These are phyloP conservation scores for Aaosphaeria arxii DNA, from an alignment of 2,329 filamentous ascomycete species.

Conservation along the genomic window DNA sequence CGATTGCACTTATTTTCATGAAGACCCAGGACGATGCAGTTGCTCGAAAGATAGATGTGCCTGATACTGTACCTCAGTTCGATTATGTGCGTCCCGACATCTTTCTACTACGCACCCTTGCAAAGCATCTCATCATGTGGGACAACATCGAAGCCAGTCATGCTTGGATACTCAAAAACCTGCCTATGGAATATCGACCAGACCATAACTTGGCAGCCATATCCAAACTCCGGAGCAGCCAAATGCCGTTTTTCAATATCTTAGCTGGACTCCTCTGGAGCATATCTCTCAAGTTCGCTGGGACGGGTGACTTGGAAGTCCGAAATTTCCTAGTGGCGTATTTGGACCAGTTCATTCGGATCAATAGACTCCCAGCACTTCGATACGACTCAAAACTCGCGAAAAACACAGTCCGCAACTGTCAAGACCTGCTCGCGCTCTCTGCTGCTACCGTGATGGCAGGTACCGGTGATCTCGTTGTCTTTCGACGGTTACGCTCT, in stretches of 20 bases:
- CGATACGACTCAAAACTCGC: conserved; percentile 83
- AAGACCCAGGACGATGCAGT: conserved; percentile 87
- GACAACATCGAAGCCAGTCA: conserved; percentile 70
- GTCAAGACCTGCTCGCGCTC: conserved; percentile 82
- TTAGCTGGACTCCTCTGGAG: conserved; percentile 82
- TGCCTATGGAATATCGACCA: conserved; percentile 67
- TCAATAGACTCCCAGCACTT: conserved; percentile 61
- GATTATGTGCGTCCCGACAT: conserved; percentile 95
- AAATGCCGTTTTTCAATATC: conserved; percentile 92
- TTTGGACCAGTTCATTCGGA: conserved; percentile 80
- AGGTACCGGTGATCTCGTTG: conserved; percentile 82
- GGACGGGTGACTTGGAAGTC: conserved; percentile 58
- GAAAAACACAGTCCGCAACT: conserved; percentile 80
- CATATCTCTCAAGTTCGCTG: conserved; percentile 45
- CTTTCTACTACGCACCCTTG: conserved; percentile 82
- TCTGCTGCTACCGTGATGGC: conserved; percentile 90
- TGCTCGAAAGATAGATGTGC: conserved; percentile 88
- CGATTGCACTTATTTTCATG: conserved; percentile 91
- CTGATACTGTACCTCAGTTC: conserved; percentile 85
- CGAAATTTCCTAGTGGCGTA: conserved; percentile 81
- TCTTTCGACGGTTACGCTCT: conserved; percentile 80
- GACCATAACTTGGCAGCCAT: conserved; percentile 60
- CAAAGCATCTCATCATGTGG: conserved; percentile 93
- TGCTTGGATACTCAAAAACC: conserved; percentile 70
- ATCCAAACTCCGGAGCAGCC: conserved; percentile 67